Evolutionary conservation across 352 stramenopile genomes (phyloP), one percentile per base, ranked within the genome.

Genomic region (Phytophthora pistaciae): DNA sequence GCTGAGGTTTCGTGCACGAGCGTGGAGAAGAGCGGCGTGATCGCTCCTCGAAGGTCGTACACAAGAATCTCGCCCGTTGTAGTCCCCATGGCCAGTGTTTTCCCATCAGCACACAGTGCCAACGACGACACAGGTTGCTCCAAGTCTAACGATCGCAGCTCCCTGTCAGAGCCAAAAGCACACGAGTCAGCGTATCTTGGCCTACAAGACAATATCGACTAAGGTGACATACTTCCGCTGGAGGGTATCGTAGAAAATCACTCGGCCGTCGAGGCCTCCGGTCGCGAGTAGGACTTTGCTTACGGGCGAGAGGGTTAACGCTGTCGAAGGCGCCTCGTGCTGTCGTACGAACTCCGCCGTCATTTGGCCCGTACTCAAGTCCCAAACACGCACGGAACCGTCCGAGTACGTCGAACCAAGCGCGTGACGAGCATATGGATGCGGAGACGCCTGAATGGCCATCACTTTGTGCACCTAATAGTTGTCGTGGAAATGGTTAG

Each of bases 221-320:
- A 2, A 18, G 27, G 27, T 50, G 21, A 56, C 78, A 21, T 84
- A 94, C 87, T 82, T 84, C 44, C 80, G 72, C 62, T 91, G 83
- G 3, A 79, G 66, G 0, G 79, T 90, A 66, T 94, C 87, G 54
- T 86, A 91, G 71, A 94, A 94, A n/a, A 91, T 74, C 2, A 94
- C 82, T 53, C 87, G 81, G 1, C 85, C 79, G 58, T 94, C 87
- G 36, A 90, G 73, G 3, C 87, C 87, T 1, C 83, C 83, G 1
- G 80, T 81, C 14, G 69, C 80, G 1, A 94, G 68, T 27, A 92
- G 66, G 44, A 91, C 79, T 68, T 94, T 94, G 60, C 84, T 92
- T 18, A 92, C 82, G 7, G 87, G 84, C 1, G 87, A 94, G 20
- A 94, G 79, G 20, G 74, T 80, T 3, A 94, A 59, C 11, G 77